Evolutionary conservation across 257 asterid genomes (phyloP), one percentile per base, ranked within the genome.

Genomic region (Solanum habrochaites): DNA sequence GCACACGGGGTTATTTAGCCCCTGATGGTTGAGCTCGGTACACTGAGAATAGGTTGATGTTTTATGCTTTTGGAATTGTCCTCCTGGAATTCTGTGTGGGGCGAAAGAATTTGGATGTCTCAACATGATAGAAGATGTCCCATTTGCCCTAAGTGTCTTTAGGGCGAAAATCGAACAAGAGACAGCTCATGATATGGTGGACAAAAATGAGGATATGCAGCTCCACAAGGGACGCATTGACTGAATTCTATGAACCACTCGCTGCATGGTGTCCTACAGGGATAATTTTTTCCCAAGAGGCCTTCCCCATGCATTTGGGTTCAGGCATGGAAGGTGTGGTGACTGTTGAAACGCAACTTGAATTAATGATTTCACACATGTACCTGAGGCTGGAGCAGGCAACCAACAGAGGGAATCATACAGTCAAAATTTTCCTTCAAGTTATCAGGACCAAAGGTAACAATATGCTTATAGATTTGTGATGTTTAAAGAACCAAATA

Each of bases 211-310:
- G 52, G 82, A 20, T 73, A 73, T 73, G 82, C 52, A 73, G 52
- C 0, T 37, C 52, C 82, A 21, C 11, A n/a, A 8, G 18, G 11
- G 52, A 37, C 11, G 82, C 1, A 73, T 2, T 21, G 10, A 73
- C 20, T 5, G 82, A 73, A 7, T 37, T 21, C n/a, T n/a, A n/a
- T n/a, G n/a, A n/a, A n/a, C n/a, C n/a, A n/a, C 0, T 37, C 45
- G 75, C 86, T 82, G 90, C 83, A 11, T 87, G 90, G 87, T 89
- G 91, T 45, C n/a, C 60, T 89, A 45, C 90, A 87, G 16, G 72
- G 77, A 5, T 87, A 89, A n/a, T n/a, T n/a, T 74, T 86, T 43
- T 32, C 42, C 83, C 25, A 85, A 43, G 58, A 83, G 91, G 86
- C 91, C n/a, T n/a, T n/a, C n/a, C n/a, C n/a, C n/a, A n/a, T n/a